Conservation (phyloP, 768 basidiomycete genomes). For the Tulasnella sp. region DNA sequence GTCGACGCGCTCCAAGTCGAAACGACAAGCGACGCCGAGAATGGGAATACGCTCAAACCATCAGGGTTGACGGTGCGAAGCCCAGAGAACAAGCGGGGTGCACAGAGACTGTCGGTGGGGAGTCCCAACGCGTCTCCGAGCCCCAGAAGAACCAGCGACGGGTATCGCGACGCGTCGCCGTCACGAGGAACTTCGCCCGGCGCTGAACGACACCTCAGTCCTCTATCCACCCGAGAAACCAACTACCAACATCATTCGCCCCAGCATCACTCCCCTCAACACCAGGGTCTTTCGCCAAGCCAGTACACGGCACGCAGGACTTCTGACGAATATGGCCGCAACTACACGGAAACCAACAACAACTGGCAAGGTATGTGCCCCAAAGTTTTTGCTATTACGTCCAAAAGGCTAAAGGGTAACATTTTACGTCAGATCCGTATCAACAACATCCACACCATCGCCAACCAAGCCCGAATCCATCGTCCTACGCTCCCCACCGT, state of each 20-base stretch:
- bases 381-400: too few species aligned
- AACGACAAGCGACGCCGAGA: background rate
- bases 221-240: background rate
- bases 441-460: slow-evolving; percentile 2
- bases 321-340: too few species aligned
- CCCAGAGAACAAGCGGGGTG: background rate
- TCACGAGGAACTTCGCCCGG: background rate
- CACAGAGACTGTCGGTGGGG: background rate
- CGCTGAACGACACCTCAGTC: background rate
- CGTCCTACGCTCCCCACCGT: background rate
- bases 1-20: background rate
- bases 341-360: too few species aligned
- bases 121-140: background rate
- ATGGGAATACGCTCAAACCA: background rate
- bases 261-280: too few species aligned
- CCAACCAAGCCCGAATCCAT: background rate
- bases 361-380: too few species aligned
- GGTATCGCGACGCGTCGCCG: background rate
- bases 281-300: too few species aligned
- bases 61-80: background rate
- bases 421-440: background rate
- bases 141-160: slow-evolving; percentile 2
- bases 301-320: too few species aligned
- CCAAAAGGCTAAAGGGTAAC: background rate
- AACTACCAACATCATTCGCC: background rate